Evolutionary conservation across 305 asterid genomes (phyloP).

Genomic region (Plantago lanceolata): DNA sequence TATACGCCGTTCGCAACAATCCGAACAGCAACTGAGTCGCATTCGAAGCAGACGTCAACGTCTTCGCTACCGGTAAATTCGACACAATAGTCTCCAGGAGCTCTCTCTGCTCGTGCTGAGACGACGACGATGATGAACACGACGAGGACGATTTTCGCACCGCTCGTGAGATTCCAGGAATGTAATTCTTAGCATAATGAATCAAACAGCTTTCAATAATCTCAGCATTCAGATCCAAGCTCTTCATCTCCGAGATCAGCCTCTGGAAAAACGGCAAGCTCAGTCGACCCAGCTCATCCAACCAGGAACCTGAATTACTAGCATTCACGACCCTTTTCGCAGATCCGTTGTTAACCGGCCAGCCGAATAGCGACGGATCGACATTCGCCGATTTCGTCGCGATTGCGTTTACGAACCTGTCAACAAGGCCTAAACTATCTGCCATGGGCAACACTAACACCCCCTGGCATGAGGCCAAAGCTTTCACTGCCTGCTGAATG

Average conservation of each 20-base stretch:
- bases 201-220: slow-evolving; percentile 74
- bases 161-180: slow-evolving; percentile 77
- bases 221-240: slow-evolving; percentile 55
- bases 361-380: slow-evolving; percentile 84
- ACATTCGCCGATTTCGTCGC: slow-evolving; percentile 59
- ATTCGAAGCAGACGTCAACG: slow-evolving; percentile 36
- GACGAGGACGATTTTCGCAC: slow-evolving; percentile 50
- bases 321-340: slow-evolving; percentile 28
- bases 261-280: slow-evolving; percentile 56
- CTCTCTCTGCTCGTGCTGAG: slow-evolving; percentile 75
- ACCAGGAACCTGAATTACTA: slow-evolving; percentile 45
- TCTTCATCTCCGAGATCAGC: slow-evolving; percentile 58
- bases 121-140: slow-evolving; percentile 20
- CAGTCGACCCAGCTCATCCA: slow-evolving; percentile 60
- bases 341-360: slow-evolving; percentile 75
- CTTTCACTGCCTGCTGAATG: slow-evolving; percentile 47
- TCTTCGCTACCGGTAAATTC: slow-evolving; percentile 57
- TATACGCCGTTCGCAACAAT: slow-evolving; percentile 66
- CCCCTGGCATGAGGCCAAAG: slow-evolving; percentile 54
- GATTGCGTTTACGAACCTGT: slow-evolving; percentile 66
- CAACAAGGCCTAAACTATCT: slow-evolving; percentile 61
- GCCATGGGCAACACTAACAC: slow-evolving; percentile 57
- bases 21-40: slow-evolving; percentile 63
- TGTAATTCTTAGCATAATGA: slow-evolving; percentile 63
- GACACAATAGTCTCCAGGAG: slow-evolving; percentile 64